phyloP scores from a whole-genome alignment of 2,329 filamentous ascomycete species.

The Ploettnerulaceae sp. region DNA sequence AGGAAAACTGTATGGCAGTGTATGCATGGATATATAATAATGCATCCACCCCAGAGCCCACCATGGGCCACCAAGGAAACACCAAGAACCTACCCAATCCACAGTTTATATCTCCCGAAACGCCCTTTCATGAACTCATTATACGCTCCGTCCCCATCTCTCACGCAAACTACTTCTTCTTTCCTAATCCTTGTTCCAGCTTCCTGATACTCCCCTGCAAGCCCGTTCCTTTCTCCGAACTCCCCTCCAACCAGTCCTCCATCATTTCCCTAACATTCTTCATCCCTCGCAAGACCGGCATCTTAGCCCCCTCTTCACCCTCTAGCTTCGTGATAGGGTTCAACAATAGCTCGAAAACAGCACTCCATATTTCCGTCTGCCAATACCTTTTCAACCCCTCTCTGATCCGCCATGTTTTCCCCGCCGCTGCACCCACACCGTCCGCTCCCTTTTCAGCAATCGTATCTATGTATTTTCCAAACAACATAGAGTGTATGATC shows the following conservation, averaged over 20 bases:
- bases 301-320: constrained; percentile 56
- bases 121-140: no score
- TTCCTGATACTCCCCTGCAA: constrained; percentile 66
- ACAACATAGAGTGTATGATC: constrained; percentile 81
- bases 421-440: constrained; percentile 48
- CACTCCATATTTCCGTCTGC: constrained; percentile 87
- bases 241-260: constrained; percentile 76
- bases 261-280: constrained; percentile 66
- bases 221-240: constrained; percentile 75
- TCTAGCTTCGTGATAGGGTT: constrained; percentile 70
- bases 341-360: constrained; percentile 77
- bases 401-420: constrained; percentile 70
- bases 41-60: no score
- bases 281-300: constrained; percentile 74
- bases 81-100: background rate
- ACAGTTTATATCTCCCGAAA: no score
- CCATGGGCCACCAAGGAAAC: background rate
- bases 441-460: constrained; percentile 45
- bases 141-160: no score
- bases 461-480: constrained; percentile 92
- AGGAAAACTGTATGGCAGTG: no score
- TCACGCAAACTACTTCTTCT: constrained; percentile 26
- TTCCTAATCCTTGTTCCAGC: constrained; percentile 41
- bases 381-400: constrained; percentile 91
- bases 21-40: no score